Evolutionary conservation across 164 flowering plant species (phyloP).

Genomic region (Stephania japonica): DNA sequence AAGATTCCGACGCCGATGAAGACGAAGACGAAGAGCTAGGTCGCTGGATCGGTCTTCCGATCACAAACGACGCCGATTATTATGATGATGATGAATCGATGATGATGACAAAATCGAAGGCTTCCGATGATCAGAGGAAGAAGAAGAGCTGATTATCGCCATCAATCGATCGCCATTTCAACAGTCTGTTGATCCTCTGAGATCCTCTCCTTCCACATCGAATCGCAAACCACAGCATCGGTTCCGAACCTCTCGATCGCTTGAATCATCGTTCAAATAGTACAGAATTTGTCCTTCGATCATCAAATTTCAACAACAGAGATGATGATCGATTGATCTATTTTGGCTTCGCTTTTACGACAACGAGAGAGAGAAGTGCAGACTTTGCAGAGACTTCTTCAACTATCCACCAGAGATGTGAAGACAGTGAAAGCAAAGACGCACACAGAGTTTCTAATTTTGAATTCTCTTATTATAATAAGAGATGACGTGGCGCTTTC

Average conservation of each 20-base stretch:
- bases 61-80: conserved; percentile 50
- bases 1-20: conserved; percentile 33
- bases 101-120: conserved; percentile 56
- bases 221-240: neutral
- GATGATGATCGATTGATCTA: too few species aligned
- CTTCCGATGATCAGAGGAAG: conserved; percentile 47
- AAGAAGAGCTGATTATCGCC: neutral
- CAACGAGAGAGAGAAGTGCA: neutral
- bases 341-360: too few species aligned
- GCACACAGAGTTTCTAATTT: neutral
- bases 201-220: neutral
- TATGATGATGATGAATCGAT: conserved; percentile 56
- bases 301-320: neutral
- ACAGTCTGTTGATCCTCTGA: too few species aligned
- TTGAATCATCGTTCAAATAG: neutral
- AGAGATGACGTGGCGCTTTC: neutral
- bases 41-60: conserved; percentile 46
- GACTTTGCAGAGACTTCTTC: neutral
- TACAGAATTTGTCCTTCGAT: neutral
- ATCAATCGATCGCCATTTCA: neutral
- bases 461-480: neutral
- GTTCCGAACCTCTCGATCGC: neutral
- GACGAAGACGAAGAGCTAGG: conserved; percentile 55
- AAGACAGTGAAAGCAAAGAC: neutral
- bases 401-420: neutral